A percentile compares a stretch with the other conserved stretches of the same genome.
Conservation (phyloP, 495 filamentous ascomycete species). For the Xylaria grammica region DNA sequence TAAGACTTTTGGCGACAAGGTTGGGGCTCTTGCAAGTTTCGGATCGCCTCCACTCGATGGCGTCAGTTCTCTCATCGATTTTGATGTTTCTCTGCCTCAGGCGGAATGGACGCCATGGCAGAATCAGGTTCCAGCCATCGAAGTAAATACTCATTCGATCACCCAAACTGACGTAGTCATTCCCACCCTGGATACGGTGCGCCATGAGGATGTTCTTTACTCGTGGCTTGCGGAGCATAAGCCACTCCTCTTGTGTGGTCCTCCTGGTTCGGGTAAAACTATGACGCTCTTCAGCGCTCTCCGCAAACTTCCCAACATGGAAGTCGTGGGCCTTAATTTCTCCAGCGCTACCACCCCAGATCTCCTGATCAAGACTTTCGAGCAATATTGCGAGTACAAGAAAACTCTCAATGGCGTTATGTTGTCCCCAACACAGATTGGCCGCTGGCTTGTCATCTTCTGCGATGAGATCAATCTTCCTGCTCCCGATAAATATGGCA, state of each 20-base stretch:
- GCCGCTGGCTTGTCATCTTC: constrained; percentile 97
- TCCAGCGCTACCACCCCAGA: constrained; percentile 98
- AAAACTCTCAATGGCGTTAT: constrained; percentile 97
- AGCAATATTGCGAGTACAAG: constrained; percentile 99
- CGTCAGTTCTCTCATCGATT: constrained; percentile 88
- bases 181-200: constrained; percentile 93
- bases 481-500: constrained; percentile 97
- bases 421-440: constrained; percentile 94
- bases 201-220: constrained; percentile 96
- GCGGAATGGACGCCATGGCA: constrained; percentile 94
- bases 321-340: constrained; percentile 98
- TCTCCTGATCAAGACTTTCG: constrained; percentile 96
- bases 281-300: constrained; percentile 99
- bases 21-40: constrained; percentile 79
- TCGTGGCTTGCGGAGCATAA: constrained; percentile 99
- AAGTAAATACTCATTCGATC: constrained; percentile 96
- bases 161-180: constrained; percentile 98
- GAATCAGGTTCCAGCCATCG: constrained; percentile 87
- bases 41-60: constrained; percentile 79
- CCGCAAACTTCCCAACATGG: constrained; percentile 96
- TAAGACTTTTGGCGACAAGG: constrained; percentile 82
- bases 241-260: constrained; percentile 92
- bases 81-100: constrained; percentile 82
- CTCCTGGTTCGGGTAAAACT: constrained; percentile 97
- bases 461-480: constrained; percentile 99